Base-by-base conservation (phyloP, 1,139 yeast genomes). In the Protomyces gravidus region DNA sequence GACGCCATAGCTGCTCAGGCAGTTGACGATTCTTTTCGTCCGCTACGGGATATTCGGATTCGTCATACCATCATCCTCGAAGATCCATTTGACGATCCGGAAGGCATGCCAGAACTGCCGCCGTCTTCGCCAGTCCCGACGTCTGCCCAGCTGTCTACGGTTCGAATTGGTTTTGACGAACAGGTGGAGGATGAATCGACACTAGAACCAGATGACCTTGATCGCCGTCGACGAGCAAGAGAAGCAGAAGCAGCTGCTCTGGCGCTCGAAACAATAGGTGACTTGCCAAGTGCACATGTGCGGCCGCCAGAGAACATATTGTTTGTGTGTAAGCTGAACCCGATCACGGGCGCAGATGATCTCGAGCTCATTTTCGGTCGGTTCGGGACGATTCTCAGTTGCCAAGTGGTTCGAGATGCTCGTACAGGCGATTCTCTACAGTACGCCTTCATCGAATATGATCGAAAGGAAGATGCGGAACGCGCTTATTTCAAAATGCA, bases 401-500 rank as follows among this genome's bases (percentile, higher is more conserved):
- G 83, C 62, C 83, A 82, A 56, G 72, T 83, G 9, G 72, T 80
- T 7, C 69, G 73, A 33, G 84, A 82, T 61, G 70, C 69, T 32
- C 72, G 69, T 2, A 76, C 82, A 0, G 79, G 80, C 0, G 78
- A 76, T 30, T 79, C 84, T 1, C 67, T 81, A 48, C 77, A 81
- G 62, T 84, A 83, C 65, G 89, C 84, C 1, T 84, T 84, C 63
- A 79, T 84, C 26, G 86, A 84, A 66, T 83, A 72, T 67, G 77
- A 73, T 26, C 68, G 71, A 1, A 73, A 74, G 62, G 71, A 71
- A 39, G 76, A 77, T 45, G 84, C 86, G 53, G 89, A 84, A 65
- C 65, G 68, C 26, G 89, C 89, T 0, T 84, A 81, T 67, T 71
- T 74, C 58, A 80, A 79, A 66, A 80, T 84, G 80, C 80, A 81